Evolutionary conservation across 2,329 filamentous ascomycete species (phyloP).

Genomic region (Coniosporium tulheliwenetii): DNA sequence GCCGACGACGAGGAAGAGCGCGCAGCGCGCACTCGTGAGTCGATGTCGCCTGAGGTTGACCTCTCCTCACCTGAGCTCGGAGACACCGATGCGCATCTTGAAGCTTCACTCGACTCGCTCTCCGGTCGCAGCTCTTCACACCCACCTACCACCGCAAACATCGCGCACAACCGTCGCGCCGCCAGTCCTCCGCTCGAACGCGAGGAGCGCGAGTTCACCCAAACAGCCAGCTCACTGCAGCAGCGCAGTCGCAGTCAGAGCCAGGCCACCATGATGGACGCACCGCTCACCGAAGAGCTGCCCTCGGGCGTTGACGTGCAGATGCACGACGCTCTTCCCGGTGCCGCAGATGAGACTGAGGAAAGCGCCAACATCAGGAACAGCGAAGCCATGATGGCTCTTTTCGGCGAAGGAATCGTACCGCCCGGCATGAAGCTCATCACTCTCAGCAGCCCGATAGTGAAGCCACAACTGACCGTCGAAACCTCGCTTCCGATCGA

Average conservation of each 20-base stretch:
- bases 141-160: constrained; percentile 22
- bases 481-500: constrained; percentile 14
- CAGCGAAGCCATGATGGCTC: constrained; percentile 29
- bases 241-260: constrained; percentile 32
- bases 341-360: constrained; percentile 26
- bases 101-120: constrained; percentile 21
- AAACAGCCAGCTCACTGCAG: constrained; percentile 76
- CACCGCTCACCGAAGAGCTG: constrained; percentile 21
- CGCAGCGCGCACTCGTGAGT: constrained; percentile 49
- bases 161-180: constrained; percentile 50
- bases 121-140: constrained; percentile 18
- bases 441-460: constrained; percentile 27
- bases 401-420: constrained; percentile 23
- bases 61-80: constrained; percentile 78
- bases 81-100: constrained; percentile 22
- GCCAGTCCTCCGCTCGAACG: constrained; percentile 80
- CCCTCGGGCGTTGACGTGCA: constrained; percentile 12
- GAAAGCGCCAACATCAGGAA: constrained; percentile 34
- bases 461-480: constrained; percentile 18
- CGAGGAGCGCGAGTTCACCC: constrained; percentile 92
- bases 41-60: constrained; percentile 86
- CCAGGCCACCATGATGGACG: constrained; percentile 21
- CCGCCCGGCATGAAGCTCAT: background rate
- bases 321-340: constrained; percentile 14
- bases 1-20: constrained; percentile 61